Base-by-base conservation (phyloP, 306 rosid species). In the Bauhinia variegata region DNA sequence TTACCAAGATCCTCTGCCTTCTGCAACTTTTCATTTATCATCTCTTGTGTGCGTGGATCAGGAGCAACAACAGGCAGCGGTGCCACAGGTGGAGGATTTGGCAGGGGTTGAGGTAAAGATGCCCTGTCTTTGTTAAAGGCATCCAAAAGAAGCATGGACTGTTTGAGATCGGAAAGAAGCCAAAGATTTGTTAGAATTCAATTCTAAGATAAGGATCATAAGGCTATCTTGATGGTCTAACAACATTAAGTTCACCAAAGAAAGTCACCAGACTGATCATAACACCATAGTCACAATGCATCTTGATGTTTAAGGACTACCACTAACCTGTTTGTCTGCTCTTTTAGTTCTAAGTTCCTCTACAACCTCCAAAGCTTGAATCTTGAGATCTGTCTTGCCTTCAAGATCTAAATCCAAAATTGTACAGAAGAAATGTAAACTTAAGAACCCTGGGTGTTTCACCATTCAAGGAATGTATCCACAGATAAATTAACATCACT, bases 1-100 rank as follows among this genome's bases (percentile, higher is more conserved):
- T 77, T 79, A 95, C 99, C 99, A 46, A 95, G 97, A 71, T 91
- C 99, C 86, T 95, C 99, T 0, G 99, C 99, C 86, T 88, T 95
- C 75, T 88, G 90, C 77, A 95, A 75, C 84, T 95, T 95, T 61
- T 95, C 99, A 90, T 95, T 95, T 78, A 95, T 95, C 99, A 95
- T 85, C 79, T 95, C 99, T 63, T 95, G 99, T 4, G 89, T 95
- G 49, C 87, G 86, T 73, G 97, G 77, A 75, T 95, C 99, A 13
- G 97, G 97, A 54, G 96, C 82, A 59, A 73, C 83, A 38, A 79
- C 84, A 63, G 99, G 99, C 77, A 91, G 16, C 50, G 97, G 90
- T 30, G 95, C 96, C 80, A 93, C 56, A 46, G 99, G 92, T 1
- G 95, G 95, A 14, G 99, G 95, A 60, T 93, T 93, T 56, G 96